Evolutionary conservation across 805 yeast species (phyloP).

Genomic region (Kregervanrija fluxuum): DNA sequence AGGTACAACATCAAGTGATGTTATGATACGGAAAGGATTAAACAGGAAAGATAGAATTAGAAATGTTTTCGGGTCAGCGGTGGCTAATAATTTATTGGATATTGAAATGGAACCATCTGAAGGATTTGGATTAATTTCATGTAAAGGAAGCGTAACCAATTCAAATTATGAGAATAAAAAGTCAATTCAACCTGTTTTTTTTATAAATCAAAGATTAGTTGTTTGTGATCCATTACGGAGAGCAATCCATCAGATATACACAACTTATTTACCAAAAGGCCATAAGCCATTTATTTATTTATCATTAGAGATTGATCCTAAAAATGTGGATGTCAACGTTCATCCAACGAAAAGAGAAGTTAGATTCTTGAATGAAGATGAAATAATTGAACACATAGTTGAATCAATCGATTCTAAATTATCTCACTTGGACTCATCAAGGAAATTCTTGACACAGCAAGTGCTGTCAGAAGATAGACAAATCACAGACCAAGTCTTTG

Average conservation of each 20-base stretch:
- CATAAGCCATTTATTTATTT: conserved; percentile 71
- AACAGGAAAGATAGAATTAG: conserved; percentile 63
- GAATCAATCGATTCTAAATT: conserved; percentile 42
- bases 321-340: conserved; percentile 81
- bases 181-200: conserved; percentile 60
- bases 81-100: conserved; percentile 58
- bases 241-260: conserved; percentile 56
- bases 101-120: conserved; percentile 31
- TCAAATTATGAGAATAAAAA: conserved; percentile 68
- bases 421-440: conserved; percentile 52
- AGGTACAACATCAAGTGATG: conserved; percentile 65
- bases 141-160: conserved; percentile 59
- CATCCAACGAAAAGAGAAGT: conserved; percentile 97
- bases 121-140: conserved; percentile 43
- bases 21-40: conserved; percentile 48
- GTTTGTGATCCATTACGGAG: conserved; percentile 72
- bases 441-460: conserved; percentile 64
- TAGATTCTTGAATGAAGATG: conserved; percentile 77
- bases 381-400: conserved; percentile 61
- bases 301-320: conserved; percentile 58
- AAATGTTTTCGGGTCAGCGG: conserved; percentile 57
- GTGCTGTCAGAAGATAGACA: conserved; percentile 31
- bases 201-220: conserved; percentile 80
- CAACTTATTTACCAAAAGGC: conserved; percentile 71
- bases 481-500: conserved; percentile 6